Evolutionary conservation across 768 basidiomycete species (phyloP).

Genomic region (Rhodotorula sphaerocarpa): DNA sequence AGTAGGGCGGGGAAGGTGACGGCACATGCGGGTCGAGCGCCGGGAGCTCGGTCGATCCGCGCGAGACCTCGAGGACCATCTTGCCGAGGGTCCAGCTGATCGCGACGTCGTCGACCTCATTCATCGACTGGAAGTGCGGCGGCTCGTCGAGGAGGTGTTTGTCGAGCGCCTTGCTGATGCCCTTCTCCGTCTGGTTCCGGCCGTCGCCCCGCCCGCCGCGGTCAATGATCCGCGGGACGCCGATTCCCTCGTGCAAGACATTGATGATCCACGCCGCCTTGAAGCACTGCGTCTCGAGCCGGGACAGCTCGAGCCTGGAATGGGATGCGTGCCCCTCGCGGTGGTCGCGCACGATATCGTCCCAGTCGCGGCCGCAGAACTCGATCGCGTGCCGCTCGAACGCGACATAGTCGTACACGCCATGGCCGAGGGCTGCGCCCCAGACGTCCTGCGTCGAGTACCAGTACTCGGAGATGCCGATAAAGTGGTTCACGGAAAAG

Average conservation of each 20-base stretch:
- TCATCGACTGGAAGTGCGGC: constrained; percentile 75
- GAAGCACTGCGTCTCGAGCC: constrained; percentile 97
- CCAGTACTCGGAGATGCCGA: constrained; percentile 98
- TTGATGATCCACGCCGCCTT: constrained; percentile 98
- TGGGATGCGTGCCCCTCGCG: constrained; percentile 50
- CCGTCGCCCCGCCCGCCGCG: constrained; percentile 57
- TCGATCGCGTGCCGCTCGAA: constrained; percentile 85
- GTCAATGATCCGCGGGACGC: constrained; percentile 82
- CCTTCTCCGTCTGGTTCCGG: constrained; percentile 51
- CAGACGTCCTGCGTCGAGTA: constrained; percentile 97
- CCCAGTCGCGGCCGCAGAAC: constrained; percentile 77
- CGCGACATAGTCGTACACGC: constrained; percentile 89
- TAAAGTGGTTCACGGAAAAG: constrained; percentile 85
- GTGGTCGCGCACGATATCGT: constrained; percentile 62
- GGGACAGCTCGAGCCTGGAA: constrained; percentile 70
- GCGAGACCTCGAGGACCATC: constrained; percentile 84
- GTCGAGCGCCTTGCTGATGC: constrained; percentile 63
- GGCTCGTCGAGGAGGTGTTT: constrained; percentile 59
- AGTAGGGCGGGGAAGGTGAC: not conserved
- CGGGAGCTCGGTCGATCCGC: constrained; percentile 18
- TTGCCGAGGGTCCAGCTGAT: constrained; percentile 98
- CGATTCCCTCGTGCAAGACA: constrained; percentile 89
- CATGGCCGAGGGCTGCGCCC: constrained; percentile 55
- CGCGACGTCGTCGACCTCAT: constrained; percentile 83
- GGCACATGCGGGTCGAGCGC: not conserved